A percentile compares a stretch with the other conserved stretches of the same genome.
Evolutionary conservation across 805 yeast genomes (phyloP).

Genomic region (Cyberlindnera misumaiensis): DNA sequence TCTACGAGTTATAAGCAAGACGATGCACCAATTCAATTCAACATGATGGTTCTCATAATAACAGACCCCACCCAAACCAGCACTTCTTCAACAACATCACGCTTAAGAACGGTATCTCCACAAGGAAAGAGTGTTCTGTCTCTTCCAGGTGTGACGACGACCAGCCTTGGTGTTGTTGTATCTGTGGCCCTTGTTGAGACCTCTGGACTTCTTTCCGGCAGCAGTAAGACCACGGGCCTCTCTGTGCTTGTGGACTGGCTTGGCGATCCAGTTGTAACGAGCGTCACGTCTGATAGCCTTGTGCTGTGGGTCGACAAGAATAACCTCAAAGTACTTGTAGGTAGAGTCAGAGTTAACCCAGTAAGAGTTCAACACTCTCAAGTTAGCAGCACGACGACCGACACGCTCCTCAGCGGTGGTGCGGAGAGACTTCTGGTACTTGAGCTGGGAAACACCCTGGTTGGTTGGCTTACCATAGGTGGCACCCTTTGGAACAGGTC

Average conservation of each 20-base stretch:
- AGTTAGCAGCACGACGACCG: slow-evolving; percentile 97
- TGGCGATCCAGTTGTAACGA: slow-evolving; percentile 98
- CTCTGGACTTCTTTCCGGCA: slow-evolving; percentile 98
- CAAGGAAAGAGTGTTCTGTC: slow-evolving; percentile 94
- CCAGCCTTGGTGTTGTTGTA: slow-evolving; percentile 98
- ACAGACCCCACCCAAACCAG: not conserved
- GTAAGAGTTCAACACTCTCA: slow-evolving; percentile 99
- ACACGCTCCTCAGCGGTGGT: slow-evolving; percentile 99
- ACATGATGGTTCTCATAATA: too few relatives aligned
- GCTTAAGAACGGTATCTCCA: slow-evolving; percentile 86
- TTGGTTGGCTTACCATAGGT: slow-evolving; percentile 99
- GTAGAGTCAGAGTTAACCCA: slow-evolving; percentile 99
- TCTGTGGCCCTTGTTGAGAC: slow-evolving; percentile 99
- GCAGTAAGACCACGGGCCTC: slow-evolving; percentile 98
- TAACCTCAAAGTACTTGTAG: slow-evolving; percentile 98
- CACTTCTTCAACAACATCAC: slow-evolving; percentile 1
- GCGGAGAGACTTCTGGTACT: slow-evolving; percentile 97
- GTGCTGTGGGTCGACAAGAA: slow-evolving; percentile 96
- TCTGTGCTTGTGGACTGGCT: slow-evolving; percentile 99
- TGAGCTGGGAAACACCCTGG: slow-evolving; percentile 99
- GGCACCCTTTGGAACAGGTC: slow-evolving; percentile 99
- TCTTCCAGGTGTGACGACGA: slow-evolving; percentile 99
- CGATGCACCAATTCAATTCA: too few relatives aligned
- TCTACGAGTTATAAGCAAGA: too few relatives aligned
- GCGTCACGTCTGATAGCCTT: slow-evolving; percentile 98